phyloP scores from a whole-genome alignment of 1,139 yeast genomes.

The Blastobotrys malaysiensis region DNA sequence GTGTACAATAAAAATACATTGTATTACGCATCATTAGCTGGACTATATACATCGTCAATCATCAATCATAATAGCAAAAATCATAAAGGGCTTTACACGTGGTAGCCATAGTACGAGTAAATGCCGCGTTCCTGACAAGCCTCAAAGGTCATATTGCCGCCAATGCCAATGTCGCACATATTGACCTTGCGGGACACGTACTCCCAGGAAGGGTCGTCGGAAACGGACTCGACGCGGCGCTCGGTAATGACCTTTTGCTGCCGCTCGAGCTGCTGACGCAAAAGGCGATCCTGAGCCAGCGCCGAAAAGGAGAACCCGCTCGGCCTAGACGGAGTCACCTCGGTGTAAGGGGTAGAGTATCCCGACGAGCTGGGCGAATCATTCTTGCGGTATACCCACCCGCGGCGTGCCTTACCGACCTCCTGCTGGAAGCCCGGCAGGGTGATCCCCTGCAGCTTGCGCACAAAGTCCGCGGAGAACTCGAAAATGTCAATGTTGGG shows the following conservation, averaged over 20 bases:
- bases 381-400: conserved; percentile 46
- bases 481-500: conserved; percentile 38
- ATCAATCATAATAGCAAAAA: neutral
- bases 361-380: conserved; percentile 3
- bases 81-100: conserved; percentile 10
- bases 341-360: conserved; percentile 9
- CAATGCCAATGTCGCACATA: conserved; percentile 32
- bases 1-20: too few relatives aligned
- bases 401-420: conserved; percentile 67
- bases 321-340: conserved; percentile 10
- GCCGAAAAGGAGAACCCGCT: conserved; percentile 26
- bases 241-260: neutral
- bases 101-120: conserved; percentile 33
- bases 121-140: conserved; percentile 33
- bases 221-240: conserved; percentile 4
- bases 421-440: conserved; percentile 41
- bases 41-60: neutral
- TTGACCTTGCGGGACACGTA: conserved; percentile 32
- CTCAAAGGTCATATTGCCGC: conserved; percentile 29
- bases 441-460: conserved; percentile 25
- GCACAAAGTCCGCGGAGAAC: conserved; percentile 34
- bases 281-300: conserved; percentile 24
- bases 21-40: neutral
- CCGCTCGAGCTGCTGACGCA: conserved; percentile 5
- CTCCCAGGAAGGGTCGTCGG: conserved; percentile 24